These are phyloP conservation scores for Casuarina equisetifolia DNA, from an alignment of 306 rosid genomes.

Conservation along the genomic window DNA sequence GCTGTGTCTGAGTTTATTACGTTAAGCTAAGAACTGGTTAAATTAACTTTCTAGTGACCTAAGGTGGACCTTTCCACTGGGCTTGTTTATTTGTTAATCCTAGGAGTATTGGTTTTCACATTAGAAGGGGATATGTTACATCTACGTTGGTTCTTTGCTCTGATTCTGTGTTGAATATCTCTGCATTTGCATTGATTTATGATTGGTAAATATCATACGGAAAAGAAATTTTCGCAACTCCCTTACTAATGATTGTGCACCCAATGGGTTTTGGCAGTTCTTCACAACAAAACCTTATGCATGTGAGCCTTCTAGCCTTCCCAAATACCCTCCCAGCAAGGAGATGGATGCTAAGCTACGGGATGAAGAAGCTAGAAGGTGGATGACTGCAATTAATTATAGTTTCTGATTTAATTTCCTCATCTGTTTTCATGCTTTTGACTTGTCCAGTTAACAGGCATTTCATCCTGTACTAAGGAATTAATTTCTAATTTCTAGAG, in stretches of 20 bases:
- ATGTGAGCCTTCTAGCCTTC: slow-evolving; percentile 97
- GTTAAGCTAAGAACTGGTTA: slow-evolving; percentile 1
- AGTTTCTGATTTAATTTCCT: slow-evolving; percentile 2
- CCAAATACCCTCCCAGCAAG: slow-evolving; percentile 98
- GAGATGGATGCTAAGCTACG: slow-evolving; percentile 99
- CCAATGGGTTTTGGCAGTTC: slow-evolving; percentile 55
- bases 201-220: neutral
- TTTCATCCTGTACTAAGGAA: neutral
- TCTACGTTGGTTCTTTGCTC: neutral
- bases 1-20: neutral
- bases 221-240: neutral
- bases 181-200: neutral
- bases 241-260: neutral
- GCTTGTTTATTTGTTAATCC: neutral
- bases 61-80: slow-evolving; percentile 2
- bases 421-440: neutral
- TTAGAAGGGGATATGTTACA: neutral
- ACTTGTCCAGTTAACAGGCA: neutral
- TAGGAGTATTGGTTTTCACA: neutral
- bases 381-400: slow-evolving; percentile 30
- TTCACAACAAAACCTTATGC: slow-evolving; percentile 91
- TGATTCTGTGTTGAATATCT: neutral
- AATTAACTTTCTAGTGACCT: slow-evolving; percentile 3
- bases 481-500: neutral
- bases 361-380: slow-evolving; percentile 99